phyloP scores from a whole-genome alignment of 1,284 basidiomycete species.

The Coniferiporia weirii region DNA sequence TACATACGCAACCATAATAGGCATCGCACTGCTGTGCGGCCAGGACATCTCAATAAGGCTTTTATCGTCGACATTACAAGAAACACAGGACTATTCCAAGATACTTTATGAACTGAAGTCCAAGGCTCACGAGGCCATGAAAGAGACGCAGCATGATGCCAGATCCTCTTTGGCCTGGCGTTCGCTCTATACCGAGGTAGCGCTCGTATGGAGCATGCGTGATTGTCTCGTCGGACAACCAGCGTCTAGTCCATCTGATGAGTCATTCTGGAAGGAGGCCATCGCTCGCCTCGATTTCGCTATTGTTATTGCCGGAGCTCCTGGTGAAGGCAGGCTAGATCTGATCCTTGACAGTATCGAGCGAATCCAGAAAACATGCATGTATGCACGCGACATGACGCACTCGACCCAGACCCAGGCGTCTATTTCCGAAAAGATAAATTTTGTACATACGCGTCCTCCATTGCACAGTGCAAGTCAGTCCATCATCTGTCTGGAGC shows the following conservation, averaged over 20 bases:
- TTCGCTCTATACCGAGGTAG: constrained; percentile 60
- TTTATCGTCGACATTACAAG: neutral
- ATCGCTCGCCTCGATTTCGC: constrained; percentile 70
- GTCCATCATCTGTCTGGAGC: constrained; percentile 32
- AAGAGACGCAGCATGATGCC: neutral
- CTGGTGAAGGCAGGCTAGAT: constrained; percentile 56
- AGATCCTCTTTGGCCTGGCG: constrained; percentile 38
- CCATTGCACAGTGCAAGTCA: constrained; percentile 18
- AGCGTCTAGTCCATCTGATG: constrained; percentile 12
- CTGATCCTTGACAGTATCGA: constrained; percentile 58
- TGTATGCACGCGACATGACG: constrained; percentile 11
- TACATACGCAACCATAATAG: no score
- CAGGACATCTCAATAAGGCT: neutral
- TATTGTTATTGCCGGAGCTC: constrained; percentile 80
- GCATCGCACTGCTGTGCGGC: neutral
- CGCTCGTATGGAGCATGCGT: constrained; percentile 46
- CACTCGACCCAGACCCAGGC: no score
- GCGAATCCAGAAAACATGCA: constrained; percentile 43
- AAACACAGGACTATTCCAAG: neutral
- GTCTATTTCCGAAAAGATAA: neutral
- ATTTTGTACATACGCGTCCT: neutral
- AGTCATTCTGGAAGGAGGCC: constrained; percentile 26
- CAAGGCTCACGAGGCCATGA: constrained; percentile 8
- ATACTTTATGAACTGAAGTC: neutral
- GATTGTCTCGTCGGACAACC: constrained; percentile 30